Percentiles rank a stretch among this genome's conserved stretches.
These are phyloP conservation scores for Cadophora gregata DNA, from an alignment of 2,329 filamentous ascomycete species.

Conservation along the genomic window DNA sequence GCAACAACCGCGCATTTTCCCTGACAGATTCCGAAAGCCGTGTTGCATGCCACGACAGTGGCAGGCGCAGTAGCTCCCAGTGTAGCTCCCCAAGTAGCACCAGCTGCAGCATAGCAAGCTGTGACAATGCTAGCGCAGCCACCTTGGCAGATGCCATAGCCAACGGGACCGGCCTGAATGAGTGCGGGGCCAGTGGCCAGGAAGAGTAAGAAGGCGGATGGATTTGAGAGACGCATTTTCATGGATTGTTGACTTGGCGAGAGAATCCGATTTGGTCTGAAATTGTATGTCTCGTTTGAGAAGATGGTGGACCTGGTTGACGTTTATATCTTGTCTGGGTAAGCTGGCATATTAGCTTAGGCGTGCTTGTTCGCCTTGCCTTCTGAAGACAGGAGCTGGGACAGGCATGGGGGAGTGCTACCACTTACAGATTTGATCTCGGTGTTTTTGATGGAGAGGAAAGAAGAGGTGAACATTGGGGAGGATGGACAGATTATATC, in stretches of 20 bases:
- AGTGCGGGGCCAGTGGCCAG: background rate
- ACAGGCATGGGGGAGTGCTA: too few species aligned
- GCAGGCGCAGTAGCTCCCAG: slow-evolving; percentile 48
- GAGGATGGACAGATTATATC: background rate
- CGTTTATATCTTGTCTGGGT: too few species aligned
- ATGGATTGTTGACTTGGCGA: background rate
- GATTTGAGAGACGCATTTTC: background rate
- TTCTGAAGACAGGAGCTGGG: too few species aligned
- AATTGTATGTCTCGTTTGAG: background rate
- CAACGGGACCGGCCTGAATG: slow-evolving; percentile 45
- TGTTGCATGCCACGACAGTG: slow-evolving; percentile 52
- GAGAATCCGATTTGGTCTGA: too few species aligned
- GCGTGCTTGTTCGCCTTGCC: too few species aligned
- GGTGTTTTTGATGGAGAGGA: background rate
- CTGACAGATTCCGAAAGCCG: slow-evolving; percentile 50
- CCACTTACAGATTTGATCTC: background rate
- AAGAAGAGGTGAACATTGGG: background rate
- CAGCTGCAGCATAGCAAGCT: slow-evolving; percentile 52
- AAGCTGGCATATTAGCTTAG: too few species aligned
- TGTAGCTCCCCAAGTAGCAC: slow-evolving; percentile 51
- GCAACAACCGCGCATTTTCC: background rate
- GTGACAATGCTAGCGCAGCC: slow-evolving; percentile 53
- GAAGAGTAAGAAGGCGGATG: background rate
- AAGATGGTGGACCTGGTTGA: background rate
- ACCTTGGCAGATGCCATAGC: slow-evolving; percentile 54